Evolutionary conservation across 192 early-diverging fungal genomes (phyloP).

Genomic region (Pilaira anomala): DNA sequence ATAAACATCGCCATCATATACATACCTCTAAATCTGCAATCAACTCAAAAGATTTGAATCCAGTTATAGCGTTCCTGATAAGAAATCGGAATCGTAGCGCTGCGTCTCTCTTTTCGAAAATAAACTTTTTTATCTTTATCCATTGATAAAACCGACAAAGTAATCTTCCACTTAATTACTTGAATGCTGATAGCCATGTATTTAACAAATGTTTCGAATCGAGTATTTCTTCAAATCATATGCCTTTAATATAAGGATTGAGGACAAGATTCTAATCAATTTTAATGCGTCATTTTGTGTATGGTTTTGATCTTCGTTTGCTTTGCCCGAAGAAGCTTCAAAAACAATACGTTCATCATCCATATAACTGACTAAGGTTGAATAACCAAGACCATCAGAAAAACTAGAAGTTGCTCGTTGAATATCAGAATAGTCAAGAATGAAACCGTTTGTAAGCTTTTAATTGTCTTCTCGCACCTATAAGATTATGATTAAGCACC

Average conservation of each 20-base stretch:
- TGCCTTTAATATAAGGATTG: constrained; percentile 5
- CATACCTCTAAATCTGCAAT: constrained; percentile 6
- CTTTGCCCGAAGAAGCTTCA: constrained; percentile 3
- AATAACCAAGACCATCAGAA: constrained; percentile 3
- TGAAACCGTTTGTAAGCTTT: constrained; percentile 5
- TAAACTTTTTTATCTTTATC: constrained; percentile 1
- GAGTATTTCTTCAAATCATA: constrained; percentile 2
- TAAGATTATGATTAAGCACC: constrained; percentile 3
- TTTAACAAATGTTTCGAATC: constrained; percentile 4
- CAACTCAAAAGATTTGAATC: constrained; percentile 10
- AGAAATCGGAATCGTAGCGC: constrained; percentile 5
- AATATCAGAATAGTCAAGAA: constrained; percentile 1
- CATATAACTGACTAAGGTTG: constrained; percentile 6
- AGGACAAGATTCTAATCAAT: constrained; percentile 4
- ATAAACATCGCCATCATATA: constrained; percentile 5
- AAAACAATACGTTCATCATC: constrained; percentile 12
- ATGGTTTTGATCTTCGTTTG: background rate
- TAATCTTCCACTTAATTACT: constrained; percentile 2
- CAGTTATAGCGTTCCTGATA: background rate
- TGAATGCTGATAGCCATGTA: constrained; percentile 7
- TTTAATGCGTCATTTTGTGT: constrained; percentile 5
- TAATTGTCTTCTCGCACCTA: constrained; percentile 5
- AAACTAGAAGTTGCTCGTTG: constrained; percentile 6
- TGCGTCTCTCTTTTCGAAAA: constrained; percentile 9
- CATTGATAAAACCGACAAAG: constrained; percentile 10